Evolutionary conservation across 23 red algal species (phyloP).

Genomic region (Gracilaria vermiculophylla): DNA sequence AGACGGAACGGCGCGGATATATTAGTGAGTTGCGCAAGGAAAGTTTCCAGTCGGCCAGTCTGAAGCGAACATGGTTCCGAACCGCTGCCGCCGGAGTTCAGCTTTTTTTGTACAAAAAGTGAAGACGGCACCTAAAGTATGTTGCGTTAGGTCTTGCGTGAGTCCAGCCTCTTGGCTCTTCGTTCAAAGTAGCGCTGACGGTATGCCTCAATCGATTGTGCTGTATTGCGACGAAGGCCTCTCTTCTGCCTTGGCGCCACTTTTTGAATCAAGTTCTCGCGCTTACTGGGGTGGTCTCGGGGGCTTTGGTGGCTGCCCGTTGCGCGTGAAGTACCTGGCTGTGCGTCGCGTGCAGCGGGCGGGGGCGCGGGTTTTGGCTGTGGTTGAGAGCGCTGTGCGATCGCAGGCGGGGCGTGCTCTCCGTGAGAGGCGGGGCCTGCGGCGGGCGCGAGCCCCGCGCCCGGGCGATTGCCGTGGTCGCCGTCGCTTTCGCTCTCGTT

Average conservation of each 20-base stretch:
- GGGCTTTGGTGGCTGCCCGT: neutral
- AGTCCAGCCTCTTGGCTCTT: neutral
- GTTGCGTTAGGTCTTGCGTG: neutral
- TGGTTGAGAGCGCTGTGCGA: neutral
- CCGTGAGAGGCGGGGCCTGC: neutral
- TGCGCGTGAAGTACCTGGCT: too few relatives aligned
- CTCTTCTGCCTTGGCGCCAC: slow-evolving; percentile 3
- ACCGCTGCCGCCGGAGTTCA: too few relatives aligned
- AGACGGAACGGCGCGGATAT: too few relatives aligned
- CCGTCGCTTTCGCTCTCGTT: neutral
- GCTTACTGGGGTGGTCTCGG: too few relatives aligned
- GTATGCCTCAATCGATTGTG: slow-evolving; percentile 43
- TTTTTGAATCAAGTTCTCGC: too few relatives aligned
- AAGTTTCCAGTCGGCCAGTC: too few relatives aligned
- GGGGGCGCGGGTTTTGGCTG: neutral
- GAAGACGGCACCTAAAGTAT: too few relatives aligned
- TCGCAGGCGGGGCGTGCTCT: neutral
- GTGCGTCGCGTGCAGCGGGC: too few relatives aligned
- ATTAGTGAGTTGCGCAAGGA: too few relatives aligned
- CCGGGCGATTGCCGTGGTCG: neutral
- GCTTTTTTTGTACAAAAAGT: too few relatives aligned
- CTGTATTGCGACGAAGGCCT: slow-evolving; percentile 45
- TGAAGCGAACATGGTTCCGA: too few relatives aligned
- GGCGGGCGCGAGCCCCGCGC: neutral
- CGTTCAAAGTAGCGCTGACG: slow-evolving; percentile 46